These are phyloP conservation scores for Alopecurus myosuroides DNA, from an alignment of 176 grass and related monocot species.

Conservation along the genomic window DNA sequence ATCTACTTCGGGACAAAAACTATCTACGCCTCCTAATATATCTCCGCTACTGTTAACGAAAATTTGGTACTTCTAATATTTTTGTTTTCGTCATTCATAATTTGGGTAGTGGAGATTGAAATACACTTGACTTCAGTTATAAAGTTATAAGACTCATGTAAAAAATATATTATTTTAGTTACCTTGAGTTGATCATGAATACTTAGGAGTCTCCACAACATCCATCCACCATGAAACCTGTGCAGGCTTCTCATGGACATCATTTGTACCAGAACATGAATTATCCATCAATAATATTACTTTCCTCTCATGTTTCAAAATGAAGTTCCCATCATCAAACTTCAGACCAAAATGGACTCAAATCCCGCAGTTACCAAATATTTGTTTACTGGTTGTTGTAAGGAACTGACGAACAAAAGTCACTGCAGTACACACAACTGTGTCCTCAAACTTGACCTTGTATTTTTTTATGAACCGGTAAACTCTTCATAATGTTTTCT, in stretches of 20 bases:
- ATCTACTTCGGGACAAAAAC: too few species aligned
- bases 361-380: too few species aligned
- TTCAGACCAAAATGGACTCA: slow-evolving; percentile 80
- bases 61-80: not conserved
- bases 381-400: too few species aligned
- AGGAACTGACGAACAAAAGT: too few species aligned
- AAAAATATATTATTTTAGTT: not conserved
- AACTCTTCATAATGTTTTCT: too few species aligned
- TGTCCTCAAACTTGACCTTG: too few species aligned
- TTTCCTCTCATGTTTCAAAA: slow-evolving; percentile 88
- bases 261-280: slow-evolving; percentile 64
- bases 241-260: slow-evolving; percentile 66
- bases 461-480: too few species aligned
- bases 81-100: too few species aligned
- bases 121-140: slow-evolving; percentile 1
- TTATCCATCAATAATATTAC: slow-evolving; percentile 58
- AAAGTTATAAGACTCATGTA: slow-evolving; percentile 35
- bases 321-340: slow-evolving; percentile 85
- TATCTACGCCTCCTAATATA: too few species aligned
- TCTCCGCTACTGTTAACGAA: too few species aligned
- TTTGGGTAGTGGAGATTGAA: slow-evolving; percentile 28
- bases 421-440: too few species aligned
- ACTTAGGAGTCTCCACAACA: slow-evolving; percentile 68
- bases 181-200: slow-evolving; percentile 87
- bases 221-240: slow-evolving; percentile 90